Evolutionary conservation across 1,139 yeast species (phyloP), one percentile per base, ranked within the genome.

Genomic region (Blastobotrys indianensis): DNA sequence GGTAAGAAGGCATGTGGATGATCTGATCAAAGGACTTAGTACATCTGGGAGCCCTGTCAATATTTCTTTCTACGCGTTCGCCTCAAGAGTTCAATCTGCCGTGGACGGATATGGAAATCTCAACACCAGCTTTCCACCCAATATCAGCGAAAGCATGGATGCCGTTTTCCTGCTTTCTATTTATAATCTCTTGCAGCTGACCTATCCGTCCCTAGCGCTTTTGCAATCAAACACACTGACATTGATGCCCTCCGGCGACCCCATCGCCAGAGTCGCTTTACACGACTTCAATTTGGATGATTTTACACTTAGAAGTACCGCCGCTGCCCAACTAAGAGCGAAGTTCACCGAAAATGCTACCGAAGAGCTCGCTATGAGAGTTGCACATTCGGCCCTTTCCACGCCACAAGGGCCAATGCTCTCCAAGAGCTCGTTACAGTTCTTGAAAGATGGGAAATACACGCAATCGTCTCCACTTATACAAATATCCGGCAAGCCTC

Each of bases 251-350:
- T 17, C 16, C 6, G 29, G 13, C n/a, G 44, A 45, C 7, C 41
- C 41, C 25, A 20, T 20, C 25, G 25, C 25, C 25, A 20, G 45
- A 25, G 36, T 30, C 32, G 45, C 45, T 3, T 13, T 41, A 4
- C 17, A 25, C 2, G 45, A 41, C 23, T 41, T 29, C 17, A 33
- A 17, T 31, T 3, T 11, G 7, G 20, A 35, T 10, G 45, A 41
- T 20, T 16, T 30, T 8, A n/a, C 10, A 2, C 35, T 41, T 8
- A 39, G 37, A 32, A 41, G 45, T 20, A 12, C 11, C 4, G 45
- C 45, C 8, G 35, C 35, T 9, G 42, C 28, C 7, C 13, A 30
- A 11, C 23, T 62, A 84, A 52, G 58, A 56, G 7, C 4, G 25
- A 20, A 20, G 25, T 20, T 20, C 25, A 20, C 6, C 7, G 25